Base-by-base conservation (phyloP, 805 yeast species). In the Lipomyces mesembrius region DNA sequence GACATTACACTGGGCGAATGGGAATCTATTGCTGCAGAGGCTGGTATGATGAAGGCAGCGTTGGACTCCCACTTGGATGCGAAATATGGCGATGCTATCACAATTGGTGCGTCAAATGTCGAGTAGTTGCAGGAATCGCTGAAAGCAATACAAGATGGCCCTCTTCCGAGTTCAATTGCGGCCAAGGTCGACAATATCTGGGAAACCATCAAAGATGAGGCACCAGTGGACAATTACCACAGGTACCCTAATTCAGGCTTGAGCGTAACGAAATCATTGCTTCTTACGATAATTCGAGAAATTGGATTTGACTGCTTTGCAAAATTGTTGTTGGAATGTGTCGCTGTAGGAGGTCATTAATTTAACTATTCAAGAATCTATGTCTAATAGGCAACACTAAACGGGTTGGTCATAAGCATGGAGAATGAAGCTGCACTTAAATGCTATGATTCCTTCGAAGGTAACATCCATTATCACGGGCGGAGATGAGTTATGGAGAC, bases 141-240 rank as follows among this genome's bases (percentile, higher is more conserved):
- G 11, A 57, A 25, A 59, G 67, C 68, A 2, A 55, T 73, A 12
- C 14, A 60, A 12, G 72, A 63, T 7, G 76, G 76, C 12, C 74
- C 74, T 7, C 54, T 74, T 59, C 67, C 67, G n/a, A 63, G 61
- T 3, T 68, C 66, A 12, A 59, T 69, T n/a, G 74, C 60, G 17
- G 63, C 59, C n/a, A 65, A 66, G 52, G 64, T 74, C 32, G 73
- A 74, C 52, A 68, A n/a, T n/a, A n/a, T n/a, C n/a, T 74, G 76
- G 77, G n/a, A n/a, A n/a, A n/a, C 29, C 17, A 67, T 73, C 46
- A 63, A 73, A 57, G 67, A 70, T 27, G 74, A 74, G 22, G 73
- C 76, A 4, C 72, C 74, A 12, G 43, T 72, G 29, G 68, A 74
- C 63, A 72, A 74, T 57, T 71, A 68, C 32, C 25, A 29, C 12